A percentile compares a stretch with the other conserved stretches of the same genome.
Evolutionary conservation across 441 rosid species (phyloP).

Genomic region (Croton setiger): DNA sequence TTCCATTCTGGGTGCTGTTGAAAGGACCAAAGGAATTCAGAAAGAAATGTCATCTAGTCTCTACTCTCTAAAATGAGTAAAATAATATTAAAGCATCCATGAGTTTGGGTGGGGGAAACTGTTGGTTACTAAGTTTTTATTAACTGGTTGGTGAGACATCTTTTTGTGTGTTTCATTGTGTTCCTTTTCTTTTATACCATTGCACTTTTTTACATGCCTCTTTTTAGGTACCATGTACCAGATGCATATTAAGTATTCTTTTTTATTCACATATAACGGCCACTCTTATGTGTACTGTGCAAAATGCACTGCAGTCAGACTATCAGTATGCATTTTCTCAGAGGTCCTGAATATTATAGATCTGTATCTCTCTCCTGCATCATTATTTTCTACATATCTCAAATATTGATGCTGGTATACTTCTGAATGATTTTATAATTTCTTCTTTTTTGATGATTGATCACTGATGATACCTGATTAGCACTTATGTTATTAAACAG

Average conservation of each 20-base stretch:
- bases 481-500: conserved; percentile 33
- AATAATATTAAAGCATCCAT: neutral
- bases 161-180: neutral
- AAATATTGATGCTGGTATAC: neutral
- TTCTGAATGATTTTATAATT: neutral
- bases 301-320: neutral
- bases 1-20: neutral
- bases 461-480: conserved; percentile 25
- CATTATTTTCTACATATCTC: neutral
- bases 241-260: neutral
- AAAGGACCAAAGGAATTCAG: neutral
- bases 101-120: neutral
- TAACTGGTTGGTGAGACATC: neutral
- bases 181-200: neutral
- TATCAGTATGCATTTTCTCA: neutral
- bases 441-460: neutral
- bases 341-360: neutral
- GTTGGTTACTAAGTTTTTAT: neutral
- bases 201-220: neutral
- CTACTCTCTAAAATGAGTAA: neutral
- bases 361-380: conserved; percentile 3
- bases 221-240: neutral
- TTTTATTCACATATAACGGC: neutral
- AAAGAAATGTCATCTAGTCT: neutral
- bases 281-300: neutral